A percentile compares a stretch with the other conserved stretches of the same genome.
Conservation (phyloP, 2,329 filamentous ascomycete species). For the Xylaria digitata region DNA sequence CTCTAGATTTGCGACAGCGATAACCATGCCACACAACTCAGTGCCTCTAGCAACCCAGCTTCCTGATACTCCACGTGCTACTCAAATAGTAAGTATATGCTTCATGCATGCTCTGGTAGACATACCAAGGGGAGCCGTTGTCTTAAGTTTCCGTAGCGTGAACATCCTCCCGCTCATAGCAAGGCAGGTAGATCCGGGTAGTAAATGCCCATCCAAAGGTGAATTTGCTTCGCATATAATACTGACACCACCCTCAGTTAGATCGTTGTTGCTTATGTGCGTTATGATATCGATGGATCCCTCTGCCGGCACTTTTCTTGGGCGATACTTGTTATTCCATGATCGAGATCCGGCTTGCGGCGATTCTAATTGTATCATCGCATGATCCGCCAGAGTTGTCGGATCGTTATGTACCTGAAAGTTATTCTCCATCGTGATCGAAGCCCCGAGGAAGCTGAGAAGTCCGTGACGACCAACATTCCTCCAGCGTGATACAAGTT, state of each 20-base stretch:
- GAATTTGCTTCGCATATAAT: slow-evolving; percentile 18
- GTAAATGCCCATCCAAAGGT: slow-evolving; percentile 4
- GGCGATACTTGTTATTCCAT: slow-evolving; percentile 22
- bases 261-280: slow-evolving; percentile 16
- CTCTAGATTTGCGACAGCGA: slow-evolving; percentile 28
- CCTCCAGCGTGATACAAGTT: slow-evolving; percentile 21
- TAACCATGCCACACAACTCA: slow-evolving; percentile 30
- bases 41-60: slow-evolving; percentile 22
- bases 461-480: slow-evolving; percentile 24
- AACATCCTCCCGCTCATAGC: slow-evolving; percentile 23
- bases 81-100: slow-evolving; percentile 10
- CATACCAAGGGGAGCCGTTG: slow-evolving; percentile 22
- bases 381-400: slow-evolving; percentile 11
- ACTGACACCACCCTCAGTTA: slow-evolving; percentile 20
- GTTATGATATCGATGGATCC: slow-evolving; percentile 14
- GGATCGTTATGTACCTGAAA: slow-evolving; percentile 1
- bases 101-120: neutral
- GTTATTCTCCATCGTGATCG: slow-evolving; percentile 1
- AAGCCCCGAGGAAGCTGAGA: slow-evolving; percentile 28
- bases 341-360: neutral
- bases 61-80: slow-evolving; percentile 22
- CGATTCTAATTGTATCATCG: slow-evolving; percentile 17
- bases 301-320: neutral
- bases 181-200: slow-evolving; percentile 20
- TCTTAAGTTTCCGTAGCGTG: slow-evolving; percentile 22